Conservation (phyloP, 2,329 filamentous ascomycete species). For the Neurospora crassa region DNA sequence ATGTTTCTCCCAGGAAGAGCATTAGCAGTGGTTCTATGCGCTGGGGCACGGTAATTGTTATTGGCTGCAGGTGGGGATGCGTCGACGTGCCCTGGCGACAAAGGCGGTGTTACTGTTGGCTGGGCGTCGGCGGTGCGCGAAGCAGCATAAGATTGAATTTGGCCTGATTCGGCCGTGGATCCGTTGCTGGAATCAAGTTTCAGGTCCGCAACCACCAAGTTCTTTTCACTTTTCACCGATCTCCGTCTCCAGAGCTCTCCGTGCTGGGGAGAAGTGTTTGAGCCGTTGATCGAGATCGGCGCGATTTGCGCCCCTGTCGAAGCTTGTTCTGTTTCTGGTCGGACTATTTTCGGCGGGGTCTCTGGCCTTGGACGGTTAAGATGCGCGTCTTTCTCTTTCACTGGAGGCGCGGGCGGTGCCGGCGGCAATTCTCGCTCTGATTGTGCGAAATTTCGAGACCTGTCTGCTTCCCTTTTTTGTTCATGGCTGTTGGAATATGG, state of each 20-base stretch:
- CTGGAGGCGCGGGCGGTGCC: conserved; percentile 21
- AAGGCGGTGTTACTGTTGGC: conserved; percentile 16
- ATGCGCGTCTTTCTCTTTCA: conserved; percentile 19
- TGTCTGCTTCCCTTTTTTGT: conserved; percentile 5
- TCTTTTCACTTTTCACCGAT: conserved; percentile 38
- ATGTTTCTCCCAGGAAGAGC: conserved; percentile 23
- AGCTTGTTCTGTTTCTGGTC: conserved; percentile 6
- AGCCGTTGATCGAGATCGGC: conserved; percentile 3
- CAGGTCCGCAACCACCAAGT: conserved; percentile 37
- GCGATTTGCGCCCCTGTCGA: conserved; percentile 6
- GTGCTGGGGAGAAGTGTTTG: conserved; percentile 12
- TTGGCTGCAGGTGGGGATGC: conserved; percentile 6
- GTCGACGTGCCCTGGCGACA: conserved; percentile 9
- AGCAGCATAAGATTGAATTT: conserved; percentile 7
- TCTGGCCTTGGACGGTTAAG: conserved; percentile 4
- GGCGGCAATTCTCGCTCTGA: conserved; percentile 11
- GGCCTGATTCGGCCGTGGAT: conserved; percentile 33
- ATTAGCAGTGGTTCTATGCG: conserved; percentile 11
- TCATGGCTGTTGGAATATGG: conserved; percentile 18
- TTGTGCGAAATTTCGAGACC: conserved; percentile 1
- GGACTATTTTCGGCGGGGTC: conserved; percentile 5
- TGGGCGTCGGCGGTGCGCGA: conserved; percentile 11
- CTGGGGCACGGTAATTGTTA: conserved; percentile 7
- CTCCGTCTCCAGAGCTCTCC: conserved; percentile 40
- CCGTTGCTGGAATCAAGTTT: conserved; percentile 40